Base-by-base conservation (phyloP, 495 filamentous ascomycete genomes). In the Clavariopsis aquatica region DNA sequence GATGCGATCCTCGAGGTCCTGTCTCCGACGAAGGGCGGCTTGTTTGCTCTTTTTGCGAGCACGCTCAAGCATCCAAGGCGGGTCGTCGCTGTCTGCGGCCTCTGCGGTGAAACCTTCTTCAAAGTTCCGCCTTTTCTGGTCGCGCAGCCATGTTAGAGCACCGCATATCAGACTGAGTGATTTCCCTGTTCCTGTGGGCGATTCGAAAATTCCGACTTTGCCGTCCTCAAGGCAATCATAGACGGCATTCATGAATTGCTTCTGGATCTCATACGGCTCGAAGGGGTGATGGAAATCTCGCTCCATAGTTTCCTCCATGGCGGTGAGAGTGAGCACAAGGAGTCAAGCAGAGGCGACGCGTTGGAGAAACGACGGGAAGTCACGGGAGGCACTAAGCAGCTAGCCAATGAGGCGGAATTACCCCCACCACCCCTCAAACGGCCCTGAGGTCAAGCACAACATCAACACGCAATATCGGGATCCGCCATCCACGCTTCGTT, bases 161-260 rank as follows among this genome's bases (percentile, higher is more conserved):
- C 87, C 88, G 77, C 94, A 98, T 66, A 98, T 96, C 22, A 98
- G 79, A 71, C 94, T 98, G 19, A 98, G 75, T 1, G 95, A 97
- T 85, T 98, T 98, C n/a, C 94, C 93, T 87, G 69, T 80, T 79
- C 86, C 94, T 61, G 94, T 98, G 47, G 94, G 94, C 58, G 90
- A 95, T 74, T 98, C 94, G 51, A 98, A 88, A 58, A 98, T 92
- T 19, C 91, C 94, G 31, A 97, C 81, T 66, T 86, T 86, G 26
- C 90, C 89, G 47, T 85, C 79, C 69, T 96, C 87, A 27, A 98
- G 83, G 51, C 90, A 90, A 27, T 84, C 76, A 69, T 98, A 98
- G 12, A 95, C 80, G 1, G 89, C 84, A 54, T 82, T 85, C 94
- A 98, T 98, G 71, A 98, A 94, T 64, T 91, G 78, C 27, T 87